Conservation (phyloP, 2,329 filamentous ascomycete genomes). For the Alternaria gansuensis region DNA sequence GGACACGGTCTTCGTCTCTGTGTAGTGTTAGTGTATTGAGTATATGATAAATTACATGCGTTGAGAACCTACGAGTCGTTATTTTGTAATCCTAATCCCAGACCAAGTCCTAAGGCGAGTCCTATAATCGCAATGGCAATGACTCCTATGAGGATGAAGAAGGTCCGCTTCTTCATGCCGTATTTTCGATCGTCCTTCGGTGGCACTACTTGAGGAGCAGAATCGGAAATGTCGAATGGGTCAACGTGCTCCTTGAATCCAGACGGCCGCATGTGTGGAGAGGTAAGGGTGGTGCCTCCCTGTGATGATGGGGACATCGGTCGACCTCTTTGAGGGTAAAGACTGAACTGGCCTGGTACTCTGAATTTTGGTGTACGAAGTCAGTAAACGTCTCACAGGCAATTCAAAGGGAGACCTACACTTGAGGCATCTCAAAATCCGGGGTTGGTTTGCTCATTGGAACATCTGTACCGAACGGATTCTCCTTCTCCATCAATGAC, state of each 20-base stretch:
- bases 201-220: constrained; percentile 26
- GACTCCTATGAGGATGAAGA: constrained; percentile 34
- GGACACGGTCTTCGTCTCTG: constrained; percentile 14
- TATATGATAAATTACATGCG: neutral
- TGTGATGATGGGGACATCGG: constrained; percentile 31
- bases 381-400: neutral
- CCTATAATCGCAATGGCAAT: constrained; percentile 44
- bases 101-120: constrained; percentile 50
- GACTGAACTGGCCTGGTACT: constrained; percentile 29
- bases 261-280: constrained; percentile 31
- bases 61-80: constrained; percentile 30
- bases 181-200: constrained; percentile 35
- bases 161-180: constrained; percentile 38
- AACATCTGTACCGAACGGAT: constrained; percentile 24
- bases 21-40: constrained; percentile 5
- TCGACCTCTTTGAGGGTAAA: constrained; percentile 25
- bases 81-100: constrained; percentile 47
- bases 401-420: neutral
- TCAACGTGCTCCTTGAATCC: constrained; percentile 41
- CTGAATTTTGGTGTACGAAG: constrained; percentile 4
- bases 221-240: constrained; percentile 23
- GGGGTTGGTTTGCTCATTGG: constrained; percentile 24
- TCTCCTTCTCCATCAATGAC: constrained; percentile 35
- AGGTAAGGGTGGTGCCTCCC: constrained; percentile 28
- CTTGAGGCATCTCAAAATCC: constrained; percentile 37